Base-by-base conservation (phyloP, 805 yeast species). In the Candida parachauliodes region DNA sequence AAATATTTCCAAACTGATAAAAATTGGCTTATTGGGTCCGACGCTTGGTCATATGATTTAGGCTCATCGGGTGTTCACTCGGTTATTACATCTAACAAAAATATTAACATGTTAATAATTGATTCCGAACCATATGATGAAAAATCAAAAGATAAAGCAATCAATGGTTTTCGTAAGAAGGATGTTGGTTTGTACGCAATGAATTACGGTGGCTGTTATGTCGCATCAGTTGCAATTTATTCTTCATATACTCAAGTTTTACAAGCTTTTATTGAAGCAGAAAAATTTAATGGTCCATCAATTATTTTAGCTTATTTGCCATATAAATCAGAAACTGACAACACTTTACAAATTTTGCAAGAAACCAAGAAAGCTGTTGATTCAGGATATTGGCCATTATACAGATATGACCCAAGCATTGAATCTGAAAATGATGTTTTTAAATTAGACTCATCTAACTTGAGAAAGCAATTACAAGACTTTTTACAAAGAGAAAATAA, bases 371-470 rank as follows among this genome's bases (percentile, higher is more conserved):
- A 65, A 45, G 91, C 96, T 16, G 95, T 91, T 32, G 96, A 87
- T 52, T 70, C 88, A 23, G 98, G 98, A n/a, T 83, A 83, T 66
- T 88, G 97, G 95, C 98, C 98, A 33, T 72, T 91, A 44, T 91
- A 89, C 67, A 74, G 96, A 57, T 91, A 74, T 65, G 74, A 87
- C 50, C 96, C 97, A 39, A 46, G 59, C 8, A 59, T 72, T 34
- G 74, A 70, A 32, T 66, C 65, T 25, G 74, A 66, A 12, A 57
- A 62, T 3, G 71, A 68, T 24, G 76, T 79, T n/a, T 91, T 91
- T 73, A 78, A 78, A 51, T 72, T 91, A 38, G 97, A 91, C 59
- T 88, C 97, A 4, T 79, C 89, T 11, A 79, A 79, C 38, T 77
- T 91, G 53, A 81, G 81, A 59, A 78, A 80, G 50, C 87, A 83